Conservation (phyloP, 2,329 filamentous ascomycete species). For the Penicillium corylophilum region DNA sequence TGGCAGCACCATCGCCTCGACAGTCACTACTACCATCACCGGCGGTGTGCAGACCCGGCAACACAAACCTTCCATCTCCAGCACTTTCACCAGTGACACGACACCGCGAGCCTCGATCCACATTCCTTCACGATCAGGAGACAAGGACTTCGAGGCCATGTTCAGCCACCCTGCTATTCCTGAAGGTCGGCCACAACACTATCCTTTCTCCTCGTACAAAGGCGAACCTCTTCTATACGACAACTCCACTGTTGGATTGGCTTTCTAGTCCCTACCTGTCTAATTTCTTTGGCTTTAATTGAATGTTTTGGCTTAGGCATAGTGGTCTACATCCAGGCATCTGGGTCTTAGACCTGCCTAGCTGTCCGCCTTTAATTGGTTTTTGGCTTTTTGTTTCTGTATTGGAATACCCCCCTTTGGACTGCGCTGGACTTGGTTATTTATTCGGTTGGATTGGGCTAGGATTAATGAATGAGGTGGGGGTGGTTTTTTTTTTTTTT, state of each 20-base stretch:
- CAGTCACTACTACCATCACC: conserved; percentile 23
- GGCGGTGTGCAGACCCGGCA: conserved; percentile 12
- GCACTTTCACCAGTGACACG: conserved; percentile 16
- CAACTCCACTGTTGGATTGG: conserved; percentile 31
- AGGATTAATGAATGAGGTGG: not conserved
- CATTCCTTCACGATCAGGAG: conserved; percentile 9
- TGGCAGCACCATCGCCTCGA: conserved; percentile 35
- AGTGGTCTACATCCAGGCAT: not conserved
- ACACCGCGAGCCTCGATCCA: conserved; percentile 20
- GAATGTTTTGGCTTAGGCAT: not conserved
- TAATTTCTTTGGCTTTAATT: not conserved
- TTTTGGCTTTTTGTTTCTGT: not conserved
- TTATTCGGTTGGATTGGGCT: not conserved
- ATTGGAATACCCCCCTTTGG: conserved; percentile 1
- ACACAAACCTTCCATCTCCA: conserved; percentile 31
- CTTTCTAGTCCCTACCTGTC: conserved; percentile 30
- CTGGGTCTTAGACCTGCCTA: not conserved
- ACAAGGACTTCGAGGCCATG: conserved; percentile 22
- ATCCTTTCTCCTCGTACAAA: conserved; percentile 4
- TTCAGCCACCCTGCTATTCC: conserved; percentile 26
- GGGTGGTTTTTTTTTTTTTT: not conserved
- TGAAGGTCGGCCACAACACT: conserved; percentile 23
- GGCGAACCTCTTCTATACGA: conserved; percentile 17
- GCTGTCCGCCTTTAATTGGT: not conserved
- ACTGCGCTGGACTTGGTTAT: not conserved